Percentiles rank a stretch among this genome's conserved stretches.
Evolutionary conservation across 371 early-diverging fungal species (phyloP).

Genomic region (Mucor lusitanicus): DNA sequence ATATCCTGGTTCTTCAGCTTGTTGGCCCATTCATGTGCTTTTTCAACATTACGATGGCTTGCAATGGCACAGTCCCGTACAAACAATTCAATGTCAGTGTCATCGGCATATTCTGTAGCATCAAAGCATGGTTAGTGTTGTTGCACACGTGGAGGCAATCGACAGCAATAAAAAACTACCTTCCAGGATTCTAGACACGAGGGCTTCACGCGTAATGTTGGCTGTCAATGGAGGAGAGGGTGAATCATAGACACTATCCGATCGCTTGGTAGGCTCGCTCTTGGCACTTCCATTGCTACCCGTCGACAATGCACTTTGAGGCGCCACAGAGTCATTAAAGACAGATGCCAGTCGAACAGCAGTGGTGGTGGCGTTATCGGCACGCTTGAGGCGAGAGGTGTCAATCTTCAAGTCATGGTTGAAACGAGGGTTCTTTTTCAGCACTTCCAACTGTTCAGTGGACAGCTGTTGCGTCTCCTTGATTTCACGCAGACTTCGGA

Average conservation of each 20-base stretch:
- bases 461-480: slow-evolving; percentile 15
- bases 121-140: not conserved
- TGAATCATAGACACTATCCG: slow-evolving; percentile 11
- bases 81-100: slow-evolving; percentile 67
- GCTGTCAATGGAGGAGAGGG: slow-evolving; percentile 18
- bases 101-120: slow-evolving; percentile 56
- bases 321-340: not conserved
- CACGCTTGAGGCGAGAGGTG: slow-evolving; percentile 11
- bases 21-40: slow-evolving; percentile 74
- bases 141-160: not conserved
- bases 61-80: slow-evolving; percentile 68
- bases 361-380: slow-evolving; percentile 2
- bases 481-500: slow-evolving; percentile 24
- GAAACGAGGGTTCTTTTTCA: slow-evolving; percentile 8
- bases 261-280: slow-evolving; percentile 6
- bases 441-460: slow-evolving; percentile 6
- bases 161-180: slow-evolving; percentile 19
- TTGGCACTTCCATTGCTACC: slow-evolving; percentile 16
- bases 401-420: slow-evolving; percentile 23
- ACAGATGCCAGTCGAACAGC: slow-evolving; percentile 3
- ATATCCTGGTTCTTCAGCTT: slow-evolving; percentile 76
- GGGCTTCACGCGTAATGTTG: slow-evolving; percentile 35
- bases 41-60: slow-evolving; percentile 69
- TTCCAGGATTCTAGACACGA: slow-evolving; percentile 46
- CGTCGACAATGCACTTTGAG: slow-evolving; percentile 10